Conservation (phyloP, 164 flowering plant species). For the Nymphaea colorata region DNA sequence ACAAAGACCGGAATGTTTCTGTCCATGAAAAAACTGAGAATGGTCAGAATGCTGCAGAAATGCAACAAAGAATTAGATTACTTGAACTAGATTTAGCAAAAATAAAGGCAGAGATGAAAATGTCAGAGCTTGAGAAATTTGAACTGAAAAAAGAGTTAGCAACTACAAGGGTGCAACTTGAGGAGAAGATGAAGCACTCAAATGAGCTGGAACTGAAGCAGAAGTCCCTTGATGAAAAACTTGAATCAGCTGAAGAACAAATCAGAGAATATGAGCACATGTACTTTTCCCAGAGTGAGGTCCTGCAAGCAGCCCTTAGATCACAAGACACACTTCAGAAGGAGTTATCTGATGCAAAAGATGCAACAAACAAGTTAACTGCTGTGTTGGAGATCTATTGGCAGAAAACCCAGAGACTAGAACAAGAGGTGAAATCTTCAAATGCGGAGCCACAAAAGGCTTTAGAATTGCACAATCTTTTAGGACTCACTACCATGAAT, state of each 20-base stretch:
- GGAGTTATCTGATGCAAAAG: slow-evolving; percentile 53
- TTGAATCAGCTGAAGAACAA: slow-evolving; percentile 3
- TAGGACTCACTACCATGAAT: slow-evolving; percentile 40
- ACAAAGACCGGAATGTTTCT: slow-evolving; percentile 15
- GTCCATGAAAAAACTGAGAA: slow-evolving; percentile 21
- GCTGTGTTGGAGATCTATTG: slow-evolving; percentile 56
- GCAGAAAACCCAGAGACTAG: slow-evolving; percentile 52
- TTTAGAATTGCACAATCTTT: slow-evolving; percentile 55
- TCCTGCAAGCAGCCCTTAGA: slow-evolving; percentile 50
- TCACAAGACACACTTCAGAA: slow-evolving; percentile 52
- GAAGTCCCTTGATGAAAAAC: slow-evolving; percentile 34
- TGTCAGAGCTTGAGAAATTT: slow-evolving; percentile 47
- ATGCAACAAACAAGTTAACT: slow-evolving; percentile 44
- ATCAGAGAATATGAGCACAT: slow-evolving; percentile 39
- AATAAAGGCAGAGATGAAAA: slow-evolving; percentile 35
- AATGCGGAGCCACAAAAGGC: slow-evolving; percentile 49
- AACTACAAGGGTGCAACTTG: slow-evolving; percentile 36
- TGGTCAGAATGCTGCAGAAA: slow-evolving; percentile 35
- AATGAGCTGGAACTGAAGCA: slow-evolving; percentile 51
- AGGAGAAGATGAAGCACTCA: slow-evolving; percentile 31
- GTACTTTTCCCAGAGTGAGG: slow-evolving; percentile 30
- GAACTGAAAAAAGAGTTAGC: slow-evolving; percentile 38
- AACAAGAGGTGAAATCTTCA: slow-evolving; percentile 42
- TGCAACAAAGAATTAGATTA: slow-evolving; percentile 51
- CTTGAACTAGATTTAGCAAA: slow-evolving; percentile 63